These are phyloP conservation scores for Mikania micrantha DNA, from an alignment of 129 eudicot genomes.

Conservation along the genomic window DNA sequence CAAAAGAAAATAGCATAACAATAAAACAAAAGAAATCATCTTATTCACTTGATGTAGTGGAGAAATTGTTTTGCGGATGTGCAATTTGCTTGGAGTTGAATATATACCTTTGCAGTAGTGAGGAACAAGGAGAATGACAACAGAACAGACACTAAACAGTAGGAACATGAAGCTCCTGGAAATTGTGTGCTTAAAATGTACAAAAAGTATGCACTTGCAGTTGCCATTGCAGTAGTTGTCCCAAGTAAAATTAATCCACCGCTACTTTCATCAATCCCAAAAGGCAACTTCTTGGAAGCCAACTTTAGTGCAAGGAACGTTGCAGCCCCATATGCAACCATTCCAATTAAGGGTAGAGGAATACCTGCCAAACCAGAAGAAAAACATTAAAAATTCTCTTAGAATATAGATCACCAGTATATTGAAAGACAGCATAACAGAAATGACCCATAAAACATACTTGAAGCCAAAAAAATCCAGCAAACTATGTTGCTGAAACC, in stretches of 20 bases:
- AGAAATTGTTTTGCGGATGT: background rate
- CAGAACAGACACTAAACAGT: slow-evolving; percentile 67
- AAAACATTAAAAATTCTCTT: slow-evolving; percentile 7
- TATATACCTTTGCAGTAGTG: slow-evolving; percentile 61
- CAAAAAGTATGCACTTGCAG: slow-evolving; percentile 87
- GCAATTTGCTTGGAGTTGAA: background rate
- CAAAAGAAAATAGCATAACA: background rate
- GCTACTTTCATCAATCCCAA: slow-evolving; percentile 38
- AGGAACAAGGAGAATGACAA: slow-evolving; percentile 84
- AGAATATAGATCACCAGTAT: slow-evolving; percentile 6
- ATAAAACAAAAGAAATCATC: background rate
- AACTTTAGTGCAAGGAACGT: slow-evolving; percentile 57
- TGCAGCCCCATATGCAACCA: slow-evolving; percentile 83
- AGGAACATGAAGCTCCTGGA: slow-evolving; percentile 72
- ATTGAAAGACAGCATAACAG: background rate
- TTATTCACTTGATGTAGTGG: background rate
- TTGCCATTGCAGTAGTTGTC: slow-evolving; percentile 85
- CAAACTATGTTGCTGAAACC: background rate
- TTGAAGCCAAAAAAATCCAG: background rate
- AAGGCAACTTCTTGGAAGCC: slow-evolving; percentile 43
- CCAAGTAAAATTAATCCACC: slow-evolving; percentile 62
- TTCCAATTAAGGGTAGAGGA: slow-evolving; percentile 93
- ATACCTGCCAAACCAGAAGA: slow-evolving; percentile 60
- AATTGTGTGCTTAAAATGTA: slow-evolving; percentile 67
- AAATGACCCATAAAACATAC: background rate